Conservation (phyloP, 495 filamentous ascomycete species). For the Neurospora intermedia region DNA sequence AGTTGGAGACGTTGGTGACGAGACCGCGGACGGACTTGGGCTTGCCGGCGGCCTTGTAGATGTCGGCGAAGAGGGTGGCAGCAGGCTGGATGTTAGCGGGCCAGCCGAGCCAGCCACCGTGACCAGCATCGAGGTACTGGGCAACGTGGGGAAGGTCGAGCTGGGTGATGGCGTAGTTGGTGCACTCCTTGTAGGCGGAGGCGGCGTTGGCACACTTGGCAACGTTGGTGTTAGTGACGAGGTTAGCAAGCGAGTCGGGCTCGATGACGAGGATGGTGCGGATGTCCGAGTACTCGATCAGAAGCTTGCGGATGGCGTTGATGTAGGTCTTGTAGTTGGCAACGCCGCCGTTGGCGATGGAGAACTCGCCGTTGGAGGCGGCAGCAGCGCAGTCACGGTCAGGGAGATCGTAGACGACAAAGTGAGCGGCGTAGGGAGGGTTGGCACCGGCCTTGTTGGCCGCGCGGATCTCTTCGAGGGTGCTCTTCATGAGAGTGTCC, state of each 20-base stretch:
- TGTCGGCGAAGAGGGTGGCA: conserved; percentile 51
- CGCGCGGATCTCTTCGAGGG: conserved; percentile 44
- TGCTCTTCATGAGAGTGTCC: conserved; percentile 40
- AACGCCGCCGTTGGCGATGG: conserved; percentile 43
- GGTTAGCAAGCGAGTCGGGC: conserved; percentile 70
- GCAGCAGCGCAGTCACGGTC: conserved; percentile 68
- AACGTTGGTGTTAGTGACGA: conserved; percentile 63
- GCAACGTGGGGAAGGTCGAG: conserved; percentile 66
- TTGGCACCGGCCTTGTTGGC: conserved; percentile 43
- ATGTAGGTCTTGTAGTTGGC: conserved; percentile 63
- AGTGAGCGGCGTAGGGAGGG: conserved; percentile 24
- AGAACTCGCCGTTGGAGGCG: conserved; percentile 66
- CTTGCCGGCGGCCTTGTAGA: conserved; percentile 56
- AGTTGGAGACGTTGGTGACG: conserved; percentile 73
- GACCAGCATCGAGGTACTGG: conserved; percentile 78
- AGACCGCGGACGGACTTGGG: conserved; percentile 60
- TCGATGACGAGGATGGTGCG: conserved; percentile 50
- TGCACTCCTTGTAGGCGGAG: conserved; percentile 53
- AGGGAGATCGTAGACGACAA: conserved; percentile 68
- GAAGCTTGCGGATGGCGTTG: conserved; percentile 49
- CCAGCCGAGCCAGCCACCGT: conserved; percentile 79
- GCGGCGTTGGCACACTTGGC: conserved; percentile 54
- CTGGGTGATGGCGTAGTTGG: conserved; percentile 57
- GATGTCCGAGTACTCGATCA: conserved; percentile 44
- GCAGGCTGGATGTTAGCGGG: conserved; percentile 62